Conservation (phyloP, 2,329 filamentous ascomycete genomes). For the Malbranchea zuffiana region DNA sequence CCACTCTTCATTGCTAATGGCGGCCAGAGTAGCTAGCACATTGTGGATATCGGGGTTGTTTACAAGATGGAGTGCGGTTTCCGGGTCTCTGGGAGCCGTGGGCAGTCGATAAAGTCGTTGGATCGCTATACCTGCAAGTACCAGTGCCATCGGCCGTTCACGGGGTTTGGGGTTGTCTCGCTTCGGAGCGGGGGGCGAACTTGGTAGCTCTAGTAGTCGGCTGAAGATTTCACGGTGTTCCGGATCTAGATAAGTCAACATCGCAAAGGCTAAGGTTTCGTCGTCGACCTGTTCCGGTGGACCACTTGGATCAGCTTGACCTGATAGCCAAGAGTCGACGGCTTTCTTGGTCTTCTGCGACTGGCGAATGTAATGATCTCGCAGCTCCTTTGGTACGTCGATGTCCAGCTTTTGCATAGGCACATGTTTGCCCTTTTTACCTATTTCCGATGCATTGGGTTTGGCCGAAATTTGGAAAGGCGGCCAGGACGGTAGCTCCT, state of each 20-base stretch:
- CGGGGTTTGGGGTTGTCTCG: conserved; percentile 52
- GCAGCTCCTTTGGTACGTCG: conserved; percentile 85
- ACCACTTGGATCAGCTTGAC: conserved; percentile 60
- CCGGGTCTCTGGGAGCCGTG: conserved; percentile 66
- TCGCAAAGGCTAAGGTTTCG: conserved; percentile 85
- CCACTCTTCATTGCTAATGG: conserved; percentile 89
- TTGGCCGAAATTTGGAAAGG: conserved; percentile 65
- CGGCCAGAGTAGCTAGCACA: conserved; percentile 72
- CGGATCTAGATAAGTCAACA: conserved; percentile 71
- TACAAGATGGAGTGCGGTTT: conserved; percentile 74
- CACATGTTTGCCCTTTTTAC: conserved; percentile 39
- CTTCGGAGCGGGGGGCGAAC: conserved; percentile 49
- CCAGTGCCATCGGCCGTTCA: conserved; percentile 59
- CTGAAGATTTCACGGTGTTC: conserved; percentile 73
- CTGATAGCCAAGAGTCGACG: conserved; percentile 81
- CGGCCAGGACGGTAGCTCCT: conserved; percentile 79
- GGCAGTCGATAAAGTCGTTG: conserved; percentile 73
- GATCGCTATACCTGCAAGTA: conserved; percentile 64
- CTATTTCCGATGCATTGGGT: conserved; percentile 44
- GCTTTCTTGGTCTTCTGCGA: conserved; percentile 85
- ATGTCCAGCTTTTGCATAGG: conserved; percentile 76
- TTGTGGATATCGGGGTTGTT: conserved; percentile 74
- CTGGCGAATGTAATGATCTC: conserved; percentile 83
- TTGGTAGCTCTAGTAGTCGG: conserved; percentile 56
- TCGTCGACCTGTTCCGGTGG: conserved; percentile 86